phyloP scores from a whole-genome alignment of 73 alveolate species.

The Halteria grandinella region DNA sequence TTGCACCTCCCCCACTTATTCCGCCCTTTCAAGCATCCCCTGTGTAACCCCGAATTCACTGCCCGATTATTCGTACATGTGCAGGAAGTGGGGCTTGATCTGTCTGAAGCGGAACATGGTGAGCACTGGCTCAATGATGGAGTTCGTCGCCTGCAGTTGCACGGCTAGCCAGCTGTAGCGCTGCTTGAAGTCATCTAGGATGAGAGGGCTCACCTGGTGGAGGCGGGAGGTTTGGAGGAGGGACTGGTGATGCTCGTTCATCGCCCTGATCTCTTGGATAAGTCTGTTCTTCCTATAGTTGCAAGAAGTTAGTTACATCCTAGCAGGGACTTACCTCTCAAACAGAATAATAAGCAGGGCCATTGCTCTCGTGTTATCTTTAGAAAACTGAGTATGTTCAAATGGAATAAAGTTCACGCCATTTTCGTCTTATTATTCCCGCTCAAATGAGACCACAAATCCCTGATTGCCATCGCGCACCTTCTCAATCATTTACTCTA shows the following conservation, averaged over 20 bases:
- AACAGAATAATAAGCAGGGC: slow-evolving; percentile 57
- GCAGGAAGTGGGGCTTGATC: slow-evolving; percentile 36
- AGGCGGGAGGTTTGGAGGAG: too few relatives aligned
- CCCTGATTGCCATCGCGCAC: slow-evolving; percentile 35
- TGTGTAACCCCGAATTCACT: too few relatives aligned
- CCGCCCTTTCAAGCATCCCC: too few relatives aligned
- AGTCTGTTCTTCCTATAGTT: slow-evolving; percentile 50
- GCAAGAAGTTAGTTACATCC: background rate
- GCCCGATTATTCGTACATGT: background rate
- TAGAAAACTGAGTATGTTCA: slow-evolving; percentile 55
- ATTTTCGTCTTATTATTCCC: slow-evolving; percentile 11
- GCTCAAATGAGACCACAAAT: background rate
- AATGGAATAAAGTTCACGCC: slow-evolving; percentile 53
- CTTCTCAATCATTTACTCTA: slow-evolving; percentile 28
- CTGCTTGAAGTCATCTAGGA: slow-evolving; percentile 60
- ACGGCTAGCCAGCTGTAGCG: slow-evolving; percentile 67
- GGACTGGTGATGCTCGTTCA: slow-evolving; percentile 48
- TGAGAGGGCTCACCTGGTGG: slow-evolving; percentile 21
- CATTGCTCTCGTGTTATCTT: slow-evolving; percentile 48
- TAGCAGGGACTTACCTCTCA: slow-evolving; percentile 55
- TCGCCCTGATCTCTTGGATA: slow-evolving; percentile 42
- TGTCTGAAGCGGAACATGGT: slow-evolving; percentile 64
- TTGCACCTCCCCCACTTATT: too few relatives aligned
- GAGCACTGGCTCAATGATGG: slow-evolving; percentile 64
- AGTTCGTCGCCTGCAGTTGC: slow-evolving; percentile 61